Conservation (phyloP, 192 early-diverging fungal genomes). For the Backusella liffmaniae region DNA sequence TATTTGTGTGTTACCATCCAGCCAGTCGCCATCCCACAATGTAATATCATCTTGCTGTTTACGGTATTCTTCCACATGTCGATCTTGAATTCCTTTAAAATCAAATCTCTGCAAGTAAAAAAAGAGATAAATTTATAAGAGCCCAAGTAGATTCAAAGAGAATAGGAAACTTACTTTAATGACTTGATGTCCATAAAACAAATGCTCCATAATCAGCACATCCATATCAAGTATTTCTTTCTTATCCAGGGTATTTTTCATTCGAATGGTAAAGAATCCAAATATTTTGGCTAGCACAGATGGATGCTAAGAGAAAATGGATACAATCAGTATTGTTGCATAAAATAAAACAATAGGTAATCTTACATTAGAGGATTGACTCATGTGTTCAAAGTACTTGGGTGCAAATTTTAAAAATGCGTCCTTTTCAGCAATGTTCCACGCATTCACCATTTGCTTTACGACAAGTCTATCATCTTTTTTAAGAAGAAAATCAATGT, state of each 20-base stretch:
- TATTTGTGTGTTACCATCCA: slow-evolving; percentile 49
- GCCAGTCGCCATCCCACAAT: slow-evolving; percentile 73
- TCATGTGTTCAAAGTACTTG: slow-evolving; percentile 86
- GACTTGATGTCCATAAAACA: slow-evolving; percentile 78
- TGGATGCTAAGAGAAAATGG: slow-evolving; percentile 42
- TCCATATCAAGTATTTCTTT: slow-evolving; percentile 72
- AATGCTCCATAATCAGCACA: slow-evolving; percentile 92
- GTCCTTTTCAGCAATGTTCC: slow-evolving; percentile 78
- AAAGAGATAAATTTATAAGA: not conserved
- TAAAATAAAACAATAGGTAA: not conserved
- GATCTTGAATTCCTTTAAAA: slow-evolving; percentile 73
- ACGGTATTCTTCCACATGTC: slow-evolving; percentile 44
- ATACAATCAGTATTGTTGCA: not conserved
- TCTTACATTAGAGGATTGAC: slow-evolving; percentile 50
- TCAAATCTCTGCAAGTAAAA: slow-evolving; percentile 60
- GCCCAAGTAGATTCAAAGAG: not conserved
- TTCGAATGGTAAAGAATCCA: slow-evolving; percentile 87
- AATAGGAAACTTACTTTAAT: slow-evolving; percentile 56
- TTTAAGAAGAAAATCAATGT: not conserved
- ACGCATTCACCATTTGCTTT: slow-evolving; percentile 77
- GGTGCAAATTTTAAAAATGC: slow-evolving; percentile 86
- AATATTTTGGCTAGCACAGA: slow-evolving; percentile 85
- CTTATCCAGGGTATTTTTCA: slow-evolving; percentile 69
- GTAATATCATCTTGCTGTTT: slow-evolving; percentile 39
- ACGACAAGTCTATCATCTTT: slow-evolving; percentile 84